Evolutionary conservation across 352 stramenopile genomes (phyloP), one percentile per base, ranked within the genome.

Genomic region (Phytophthora hibernalis): DNA sequence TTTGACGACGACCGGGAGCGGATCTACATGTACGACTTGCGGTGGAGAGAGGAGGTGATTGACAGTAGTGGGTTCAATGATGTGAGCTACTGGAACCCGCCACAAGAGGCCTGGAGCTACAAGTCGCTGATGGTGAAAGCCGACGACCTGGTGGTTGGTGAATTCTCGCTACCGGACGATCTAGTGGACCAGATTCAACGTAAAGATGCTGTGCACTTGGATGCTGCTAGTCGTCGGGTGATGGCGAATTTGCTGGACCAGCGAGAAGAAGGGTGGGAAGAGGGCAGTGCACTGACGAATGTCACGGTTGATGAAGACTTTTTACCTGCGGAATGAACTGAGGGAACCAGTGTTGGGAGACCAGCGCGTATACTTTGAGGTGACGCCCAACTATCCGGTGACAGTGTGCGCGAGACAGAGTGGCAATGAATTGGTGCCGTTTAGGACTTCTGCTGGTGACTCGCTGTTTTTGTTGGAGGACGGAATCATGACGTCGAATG

Each of bases 131-230:
- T 70, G 2, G 55, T 76, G 18, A 80, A 78, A n/a, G 68, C 70
- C 0, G 33, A 77, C 0, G 62, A 78, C 0, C 72, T 91, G 2
- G 80, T 90, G 2, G 72, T 92, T 3, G 85, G 85, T 0, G 83
- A 90, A 6, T 92, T 91, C 48, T 68, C 61, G 13, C 59, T 94
- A 16, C 54, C 77, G 3, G 59, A 90, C 9, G 72, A 75, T 24
- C 56, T 94, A 0, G 74, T 92, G n/a, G 80, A 89, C 50, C 83
- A 91, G 56, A 92, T 92, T 51, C 47, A 83, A 49, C 82, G 86
- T 12, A 65, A 69, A 66, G 82, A 94, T 61, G 54, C 35, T 13
- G 76, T 94, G 28, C 16, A 61, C 5, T 58, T 94, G 47, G 70
- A 87, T 56, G 12, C 68, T 26, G 58, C 76, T 24, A 81, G 45